These are phyloP conservation scores for Auricularia heimuer DNA, from an alignment of 768 basidiomycete genomes.

Conservation along the genomic window DNA sequence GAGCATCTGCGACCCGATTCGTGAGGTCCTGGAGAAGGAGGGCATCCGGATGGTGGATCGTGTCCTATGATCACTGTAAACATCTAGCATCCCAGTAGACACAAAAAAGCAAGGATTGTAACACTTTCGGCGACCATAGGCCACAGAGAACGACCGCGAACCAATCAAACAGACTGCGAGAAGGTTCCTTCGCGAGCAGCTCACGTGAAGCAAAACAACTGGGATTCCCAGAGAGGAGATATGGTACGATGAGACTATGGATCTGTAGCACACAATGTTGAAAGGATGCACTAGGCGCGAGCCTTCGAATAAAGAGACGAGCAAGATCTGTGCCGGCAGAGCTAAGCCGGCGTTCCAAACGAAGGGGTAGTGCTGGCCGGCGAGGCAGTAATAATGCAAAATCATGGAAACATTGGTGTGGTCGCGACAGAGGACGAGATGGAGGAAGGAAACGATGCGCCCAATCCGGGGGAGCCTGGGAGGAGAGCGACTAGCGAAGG, in stretches of 20 bases:
- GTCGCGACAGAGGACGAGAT: too few species aligned
- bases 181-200: too few species aligned
- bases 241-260: constrained; percentile 22
- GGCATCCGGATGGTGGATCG: constrained; percentile 66
- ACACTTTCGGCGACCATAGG: too few species aligned
- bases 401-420: too few species aligned
- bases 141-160: too few species aligned
- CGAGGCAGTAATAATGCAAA: not conserved
- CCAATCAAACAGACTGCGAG: too few species aligned
- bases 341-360: not conserved
- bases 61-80: constrained; percentile 35
- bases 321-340: not conserved
- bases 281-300: too few species aligned
- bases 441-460: not conserved
- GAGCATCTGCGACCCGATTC: constrained; percentile 70
- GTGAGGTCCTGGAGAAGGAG: constrained; percentile 57
- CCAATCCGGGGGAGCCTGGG: not conserved
- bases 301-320: not conserved
- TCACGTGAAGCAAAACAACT: too few species aligned
- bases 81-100: too few species aligned
- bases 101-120: too few species aligned
- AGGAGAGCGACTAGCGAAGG: not conserved
- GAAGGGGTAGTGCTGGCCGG: not conserved
- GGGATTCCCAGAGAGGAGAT: constrained; percentile 46
- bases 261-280: not conserved